phyloP scores from a whole-genome alignment of 2,329 filamentous ascomycete genomes.

The Parasarocladium wereldwijsianum region DNA sequence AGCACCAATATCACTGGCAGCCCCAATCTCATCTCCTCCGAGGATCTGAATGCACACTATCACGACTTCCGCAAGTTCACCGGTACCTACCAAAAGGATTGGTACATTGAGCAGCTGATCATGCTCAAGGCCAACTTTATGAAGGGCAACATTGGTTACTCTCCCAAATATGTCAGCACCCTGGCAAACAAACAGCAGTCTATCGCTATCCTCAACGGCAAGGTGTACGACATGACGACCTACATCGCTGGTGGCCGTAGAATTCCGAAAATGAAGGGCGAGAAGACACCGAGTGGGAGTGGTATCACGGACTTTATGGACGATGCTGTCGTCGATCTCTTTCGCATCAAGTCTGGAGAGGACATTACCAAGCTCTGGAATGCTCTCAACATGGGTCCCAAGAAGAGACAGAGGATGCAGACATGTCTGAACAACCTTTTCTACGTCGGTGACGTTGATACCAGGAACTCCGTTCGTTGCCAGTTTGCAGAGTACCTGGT shows the following conservation, averaged over 20 bases:
- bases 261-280: conserved; percentile 40
- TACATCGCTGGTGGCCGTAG: conserved; percentile 66
- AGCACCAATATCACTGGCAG: conserved; percentile 59
- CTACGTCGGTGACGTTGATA: conserved; percentile 85
- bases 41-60: conserved; percentile 63
- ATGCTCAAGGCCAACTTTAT: conserved; percentile 64
- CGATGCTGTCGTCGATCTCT: conserved; percentile 55
- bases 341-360: conserved; percentile 57
- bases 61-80: conserved; percentile 70
- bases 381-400: conserved; percentile 42
- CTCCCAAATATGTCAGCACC: conserved; percentile 57
- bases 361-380: conserved; percentile 82
- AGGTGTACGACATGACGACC: conserved; percentile 78
- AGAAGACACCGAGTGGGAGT: conserved; percentile 28
- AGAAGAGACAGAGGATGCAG: conserved; percentile 52
- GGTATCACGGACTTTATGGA: conserved; percentile 62
- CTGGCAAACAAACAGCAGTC: conserved; percentile 48
- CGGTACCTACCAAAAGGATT: conserved; percentile 72
- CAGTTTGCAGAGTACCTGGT: conserved; percentile 83
- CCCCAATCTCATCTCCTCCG: conserved; percentile 45
- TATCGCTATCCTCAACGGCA: conserved; percentile 64
- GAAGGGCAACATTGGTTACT: conserved; percentile 80
- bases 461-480: conserved; percentile 72
- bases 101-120: conserved; percentile 83
- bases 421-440: conserved; percentile 87